A percentile compares a stretch with the other conserved stretches of the same genome.
Conservation (phyloP, 176 grass and related monocot species). For the Avena insularis region DNA sequence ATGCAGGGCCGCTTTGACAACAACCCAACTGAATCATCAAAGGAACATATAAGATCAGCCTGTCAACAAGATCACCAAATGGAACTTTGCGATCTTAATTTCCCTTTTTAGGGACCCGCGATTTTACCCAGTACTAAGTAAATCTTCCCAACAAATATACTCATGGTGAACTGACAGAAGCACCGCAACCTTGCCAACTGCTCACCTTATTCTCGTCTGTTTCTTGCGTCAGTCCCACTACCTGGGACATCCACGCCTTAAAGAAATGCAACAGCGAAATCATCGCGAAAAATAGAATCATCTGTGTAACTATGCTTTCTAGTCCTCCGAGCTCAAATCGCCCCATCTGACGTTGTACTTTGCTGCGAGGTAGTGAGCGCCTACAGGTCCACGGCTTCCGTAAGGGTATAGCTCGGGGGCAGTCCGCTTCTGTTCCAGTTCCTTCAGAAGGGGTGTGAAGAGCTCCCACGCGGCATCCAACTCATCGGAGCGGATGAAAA, state of each 20-base stretch:
- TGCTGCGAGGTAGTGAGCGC: slow-evolving; percentile 82
- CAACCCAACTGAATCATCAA: background rate
- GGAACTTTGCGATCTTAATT: background rate
- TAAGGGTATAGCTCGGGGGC: slow-evolving; percentile 86
- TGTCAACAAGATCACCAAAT: background rate
- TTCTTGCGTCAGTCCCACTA: slow-evolving; percentile 9
- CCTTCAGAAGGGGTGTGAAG: slow-evolving; percentile 85
- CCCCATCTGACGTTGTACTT: slow-evolving; percentile 92
- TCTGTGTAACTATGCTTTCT: slow-evolving; percentile 9
- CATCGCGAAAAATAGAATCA: background rate
- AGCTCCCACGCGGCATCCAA: slow-evolving; percentile 89
- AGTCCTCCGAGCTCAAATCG: slow-evolving; percentile 62
- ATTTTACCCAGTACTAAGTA: background rate
- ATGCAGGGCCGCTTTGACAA: background rate
- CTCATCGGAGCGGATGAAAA: slow-evolving; percentile 98
- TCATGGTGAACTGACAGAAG: background rate
- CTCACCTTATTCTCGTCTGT: slow-evolving; percentile 37
- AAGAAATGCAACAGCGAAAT: background rate
- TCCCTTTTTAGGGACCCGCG: background rate
- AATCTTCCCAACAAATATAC: background rate
- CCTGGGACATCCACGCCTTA: background rate
- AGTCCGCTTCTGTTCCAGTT: slow-evolving; percentile 75
- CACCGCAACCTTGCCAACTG: background rate
- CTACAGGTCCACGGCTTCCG: slow-evolving; percentile 82
- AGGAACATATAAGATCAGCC: background rate